A percentile compares a stretch with the other conserved stretches of the same genome.
phyloP scores from a whole-genome alignment of 2,329 filamentous ascomycete species.

The Thelonectria discophora region DNA sequence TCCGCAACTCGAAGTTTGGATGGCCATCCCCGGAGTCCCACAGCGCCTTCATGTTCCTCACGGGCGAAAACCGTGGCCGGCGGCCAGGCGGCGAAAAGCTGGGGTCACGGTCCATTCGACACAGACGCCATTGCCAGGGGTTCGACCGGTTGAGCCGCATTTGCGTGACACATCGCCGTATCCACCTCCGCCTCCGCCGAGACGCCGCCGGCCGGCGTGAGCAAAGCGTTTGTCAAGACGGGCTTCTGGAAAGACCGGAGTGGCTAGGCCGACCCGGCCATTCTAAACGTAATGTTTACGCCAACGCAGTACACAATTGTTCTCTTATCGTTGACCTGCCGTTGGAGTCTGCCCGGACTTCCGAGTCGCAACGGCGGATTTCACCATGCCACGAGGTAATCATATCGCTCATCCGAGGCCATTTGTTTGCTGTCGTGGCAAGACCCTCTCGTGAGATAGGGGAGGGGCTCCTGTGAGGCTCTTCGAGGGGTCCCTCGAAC shows the following conservation, averaged over 20 bases:
- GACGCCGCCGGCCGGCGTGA: neutral
- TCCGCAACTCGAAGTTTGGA: neutral
- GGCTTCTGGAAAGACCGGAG: neutral
- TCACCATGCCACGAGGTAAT: neutral
- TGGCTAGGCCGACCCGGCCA: neutral
- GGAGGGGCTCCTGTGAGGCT: neutral
- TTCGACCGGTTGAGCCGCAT: neutral
- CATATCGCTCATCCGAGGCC: constrained; percentile 4
- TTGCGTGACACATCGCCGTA: neutral
- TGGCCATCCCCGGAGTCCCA: neutral
- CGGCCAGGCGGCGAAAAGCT: neutral
- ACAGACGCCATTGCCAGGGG: neutral
- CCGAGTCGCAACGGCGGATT: neutral
- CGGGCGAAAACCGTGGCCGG: neutral
- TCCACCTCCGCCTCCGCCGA: neutral
- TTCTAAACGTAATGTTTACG: neutral
- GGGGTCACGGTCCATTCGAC: neutral
- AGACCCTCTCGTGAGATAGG: neutral
- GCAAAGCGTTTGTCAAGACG: neutral
- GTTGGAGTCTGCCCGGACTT: neutral
- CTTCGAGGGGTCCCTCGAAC: neutral
- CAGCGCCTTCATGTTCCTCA: too few species aligned
- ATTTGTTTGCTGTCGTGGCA: neutral
- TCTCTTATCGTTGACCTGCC: neutral
- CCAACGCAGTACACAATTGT: neutral